Evolutionary conservation across 768 basidiomycete genomes (phyloP).

Genomic region (Lentinula aciculospora): DNA sequence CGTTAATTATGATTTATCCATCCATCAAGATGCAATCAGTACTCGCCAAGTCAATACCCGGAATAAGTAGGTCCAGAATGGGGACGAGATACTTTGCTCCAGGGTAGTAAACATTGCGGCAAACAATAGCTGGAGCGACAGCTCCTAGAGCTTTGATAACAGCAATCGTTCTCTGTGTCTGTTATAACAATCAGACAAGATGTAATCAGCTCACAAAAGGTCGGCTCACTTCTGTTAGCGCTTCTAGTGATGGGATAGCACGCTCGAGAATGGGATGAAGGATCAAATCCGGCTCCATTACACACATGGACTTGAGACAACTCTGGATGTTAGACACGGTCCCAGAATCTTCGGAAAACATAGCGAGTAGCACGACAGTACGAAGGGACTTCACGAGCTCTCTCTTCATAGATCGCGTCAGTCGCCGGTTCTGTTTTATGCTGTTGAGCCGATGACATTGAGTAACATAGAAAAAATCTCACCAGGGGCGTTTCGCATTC

Average conservation of each 20-base stretch:
- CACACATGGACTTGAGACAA: conserved; percentile 75
- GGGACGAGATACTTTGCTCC: conserved; percentile 80
- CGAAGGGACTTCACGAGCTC: conserved; percentile 80
- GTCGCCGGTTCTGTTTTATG: conserved; percentile 52
- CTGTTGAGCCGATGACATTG: neutral
- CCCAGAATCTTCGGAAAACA: conserved; percentile 80
- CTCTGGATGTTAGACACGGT: conserved; percentile 75
- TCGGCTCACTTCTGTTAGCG: conserved; percentile 67
- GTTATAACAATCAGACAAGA: conserved; percentile 7
- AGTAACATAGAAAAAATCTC: conserved; percentile 9
- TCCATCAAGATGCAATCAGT: too few relatives aligned
- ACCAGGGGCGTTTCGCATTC: conserved; percentile 79
- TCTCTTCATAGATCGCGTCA: conserved; percentile 73
- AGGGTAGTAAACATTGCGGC: conserved; percentile 69
- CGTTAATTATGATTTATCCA: too few relatives aligned
- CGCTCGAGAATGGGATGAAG: conserved; percentile 77
- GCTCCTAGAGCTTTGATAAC: conserved; percentile 83
- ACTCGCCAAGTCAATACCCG: conserved; percentile 81
- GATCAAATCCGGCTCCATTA: conserved; percentile 84
- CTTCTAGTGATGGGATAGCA: conserved; percentile 82
- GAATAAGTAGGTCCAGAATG: conserved; percentile 75
- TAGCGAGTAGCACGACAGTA: conserved; percentile 80
- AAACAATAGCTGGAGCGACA: conserved; percentile 76
- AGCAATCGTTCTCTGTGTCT: conserved; percentile 83
- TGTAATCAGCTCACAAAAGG: neutral